These are phyloP conservation scores for Biancaea sappan DNA, from an alignment of 306 rosid species.

Conservation along the genomic window DNA sequence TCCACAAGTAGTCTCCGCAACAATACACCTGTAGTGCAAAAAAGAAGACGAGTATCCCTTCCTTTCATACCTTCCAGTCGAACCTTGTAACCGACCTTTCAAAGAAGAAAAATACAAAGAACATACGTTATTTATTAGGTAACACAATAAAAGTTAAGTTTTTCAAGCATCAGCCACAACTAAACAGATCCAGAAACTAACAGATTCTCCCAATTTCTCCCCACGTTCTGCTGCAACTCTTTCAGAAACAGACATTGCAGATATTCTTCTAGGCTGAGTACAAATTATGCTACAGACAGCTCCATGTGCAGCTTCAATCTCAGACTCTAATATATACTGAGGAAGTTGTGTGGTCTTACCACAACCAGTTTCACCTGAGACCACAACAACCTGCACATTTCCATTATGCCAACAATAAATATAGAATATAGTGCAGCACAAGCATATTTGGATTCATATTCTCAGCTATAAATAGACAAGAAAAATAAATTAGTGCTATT, in stretches of 20 bases:
- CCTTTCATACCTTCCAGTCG: constrained; percentile 95
- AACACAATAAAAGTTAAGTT: constrained; percentile 19
- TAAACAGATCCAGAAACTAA: constrained; percentile 53
- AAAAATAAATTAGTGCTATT: constrained; percentile 26
- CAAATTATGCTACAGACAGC: constrained; percentile 86
- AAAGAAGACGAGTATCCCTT: constrained; percentile 90
- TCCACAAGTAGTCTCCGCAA: constrained; percentile 91
- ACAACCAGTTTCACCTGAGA: constrained; percentile 99
- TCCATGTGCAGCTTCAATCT: constrained; percentile 77
- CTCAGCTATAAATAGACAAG: constrained; percentile 24
- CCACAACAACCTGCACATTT: constrained; percentile 66
- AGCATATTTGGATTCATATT: constrained; percentile 27
- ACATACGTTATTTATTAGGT: constrained; percentile 21
- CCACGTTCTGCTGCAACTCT: constrained; percentile 98
- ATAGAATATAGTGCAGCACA: constrained; percentile 33
- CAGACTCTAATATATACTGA: constrained; percentile 91
- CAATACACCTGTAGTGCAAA: constrained; percentile 97
- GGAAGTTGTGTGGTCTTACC: constrained; percentile 99
- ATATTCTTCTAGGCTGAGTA: constrained; percentile 97
- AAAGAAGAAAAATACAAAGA: constrained; percentile 33
- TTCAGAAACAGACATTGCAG: constrained; percentile 98
- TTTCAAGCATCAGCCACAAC: constrained; percentile 31
- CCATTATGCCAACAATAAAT: constrained; percentile 31
- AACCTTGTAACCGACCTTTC: constrained; percentile 94
- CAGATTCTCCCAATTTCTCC: constrained; percentile 95